Conservation (phyloP, 1,139 yeast species). For the Magnusiomyces sp. region DNA sequence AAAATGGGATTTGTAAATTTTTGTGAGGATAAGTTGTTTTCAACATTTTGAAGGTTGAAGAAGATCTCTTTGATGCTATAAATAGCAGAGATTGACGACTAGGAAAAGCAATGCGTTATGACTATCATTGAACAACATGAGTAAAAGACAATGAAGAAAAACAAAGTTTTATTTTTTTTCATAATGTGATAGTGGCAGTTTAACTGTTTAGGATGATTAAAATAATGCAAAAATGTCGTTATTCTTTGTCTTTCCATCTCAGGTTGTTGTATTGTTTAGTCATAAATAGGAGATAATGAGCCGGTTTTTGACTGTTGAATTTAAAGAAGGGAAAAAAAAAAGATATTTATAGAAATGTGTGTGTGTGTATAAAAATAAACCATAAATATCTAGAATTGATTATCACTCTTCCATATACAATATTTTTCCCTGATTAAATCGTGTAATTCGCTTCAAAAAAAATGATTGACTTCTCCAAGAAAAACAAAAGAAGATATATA, state of each 20-base stretch:
- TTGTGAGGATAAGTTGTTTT: not conserved
- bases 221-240: too few species aligned
- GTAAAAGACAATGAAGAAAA: too few species aligned
- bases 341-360: not conserved
- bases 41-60: too few species aligned
- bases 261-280: too few species aligned
- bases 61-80: not conserved
- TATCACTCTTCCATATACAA: not conserved
- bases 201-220: too few species aligned
- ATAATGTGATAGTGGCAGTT: too few species aligned
- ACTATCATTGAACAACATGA: too few species aligned
- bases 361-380: not conserved
- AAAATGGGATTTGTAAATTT: not conserved
- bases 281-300: too few species aligned
- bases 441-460: not conserved
- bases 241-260: too few species aligned
- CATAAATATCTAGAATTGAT: not conserved
- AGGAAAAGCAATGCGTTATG: too few species aligned
- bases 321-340: not conserved
- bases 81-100: not conserved
- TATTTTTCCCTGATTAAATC: not conserved
- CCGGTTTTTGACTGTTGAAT: not conserved
- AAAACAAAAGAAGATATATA: constrained; percentile 15
- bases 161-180: too few species aligned
- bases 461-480: not conserved